Base-by-base conservation (phyloP, 2,329 filamentous ascomycete genomes). In the Piedraia hortae region DNA sequence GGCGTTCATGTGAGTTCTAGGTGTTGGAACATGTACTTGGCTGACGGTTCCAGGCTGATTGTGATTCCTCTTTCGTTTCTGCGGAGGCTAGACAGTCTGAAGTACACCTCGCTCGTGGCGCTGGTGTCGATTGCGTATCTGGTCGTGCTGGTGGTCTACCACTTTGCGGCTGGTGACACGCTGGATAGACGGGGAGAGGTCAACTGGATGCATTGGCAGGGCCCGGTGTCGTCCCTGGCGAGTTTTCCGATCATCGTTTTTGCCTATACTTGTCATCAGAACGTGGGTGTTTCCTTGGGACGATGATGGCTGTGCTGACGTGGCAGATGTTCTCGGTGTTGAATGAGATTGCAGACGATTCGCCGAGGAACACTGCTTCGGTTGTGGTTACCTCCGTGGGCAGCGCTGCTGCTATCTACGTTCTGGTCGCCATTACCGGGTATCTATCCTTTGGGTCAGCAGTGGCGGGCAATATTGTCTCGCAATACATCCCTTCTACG, bases 181-280 rank as follows among this genome's bases (percentile, higher is more conserved):
- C 56, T 73, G 26, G 58, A 62, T 10, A 63, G 72, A 23, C 62
- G 75, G 23, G 70, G 74, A 7, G 60, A 68, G 6, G 63, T 97
- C 27, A 63, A 72, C 21, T 50, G 77, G 14, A 56, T 91, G 30
- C 51, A 62, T 29, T 90, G 77, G 69, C 69, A 65, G 19, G 75
- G 82, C 5, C 56, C 74, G 3, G 55, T 89, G 6, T 61, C 71
- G 16, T 67, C 72, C 4, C 54, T 97, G 23, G 77, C 75, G 34
- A 80, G 73, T 30, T 63, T 97, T 31, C 85, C 85, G 0, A 78
- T 97, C 23, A 80, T 93, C 25, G 75, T 97, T 2, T 97, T 97
- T 53, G 85, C 82, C n/a, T 97, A 93, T 44, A 97, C 85, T 1
- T 97, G 85, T 43, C 85, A 97, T 46, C 85, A 97, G 40, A 97